Evolutionary conservation across 352 stramenopile genomes (phyloP).

Genomic region (Blastocystis sp.): DNA sequence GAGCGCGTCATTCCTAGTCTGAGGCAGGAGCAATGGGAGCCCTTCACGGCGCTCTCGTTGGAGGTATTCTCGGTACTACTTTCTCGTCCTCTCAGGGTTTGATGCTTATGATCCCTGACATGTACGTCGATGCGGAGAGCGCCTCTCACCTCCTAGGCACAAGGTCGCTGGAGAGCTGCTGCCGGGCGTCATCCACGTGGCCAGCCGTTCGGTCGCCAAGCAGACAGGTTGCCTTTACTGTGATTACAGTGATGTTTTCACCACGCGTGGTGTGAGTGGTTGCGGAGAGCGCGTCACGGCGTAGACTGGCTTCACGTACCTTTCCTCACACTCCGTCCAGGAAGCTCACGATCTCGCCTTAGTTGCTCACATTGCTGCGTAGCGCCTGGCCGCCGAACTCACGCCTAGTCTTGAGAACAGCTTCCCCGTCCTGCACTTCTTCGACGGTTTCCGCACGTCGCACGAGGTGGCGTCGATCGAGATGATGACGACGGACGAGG

Average conservation of each 20-base stretch:
- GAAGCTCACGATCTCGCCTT: slow-evolving; percentile 84
- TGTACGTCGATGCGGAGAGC: slow-evolving; percentile 77
- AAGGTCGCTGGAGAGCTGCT: slow-evolving; percentile 75
- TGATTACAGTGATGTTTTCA: slow-evolving; percentile 90
- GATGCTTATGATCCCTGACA: slow-evolving; percentile 81
- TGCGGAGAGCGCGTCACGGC: slow-evolving; percentile 80
- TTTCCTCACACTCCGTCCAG: slow-evolving; percentile 81
- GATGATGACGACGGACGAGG: slow-evolving; percentile 78
- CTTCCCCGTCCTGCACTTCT: slow-evolving; percentile 84
- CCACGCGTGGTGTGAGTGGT: slow-evolving; percentile 78
- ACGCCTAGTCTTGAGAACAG: slow-evolving; percentile 75
- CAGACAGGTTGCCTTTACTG: slow-evolving; percentile 79
- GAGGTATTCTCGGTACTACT: slow-evolving; percentile 78
- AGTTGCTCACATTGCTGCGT: slow-evolving; percentile 81
- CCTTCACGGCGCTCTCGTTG: slow-evolving; percentile 80
- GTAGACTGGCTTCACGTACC: slow-evolving; percentile 81
- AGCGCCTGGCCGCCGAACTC: neutral
- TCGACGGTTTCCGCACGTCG: slow-evolving; percentile 81
- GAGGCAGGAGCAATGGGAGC: slow-evolving; percentile 78
- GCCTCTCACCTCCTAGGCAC: slow-evolving; percentile 50
- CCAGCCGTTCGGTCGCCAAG: slow-evolving; percentile 80
- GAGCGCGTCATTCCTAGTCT: slow-evolving; percentile 31
- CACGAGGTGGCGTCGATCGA: slow-evolving; percentile 80
- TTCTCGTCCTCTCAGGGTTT: slow-evolving; percentile 82
- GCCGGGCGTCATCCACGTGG: slow-evolving; percentile 85